phyloP scores from a whole-genome alignment of 1,284 basidiomycete genomes.

The Meripilus lineatus region DNA sequence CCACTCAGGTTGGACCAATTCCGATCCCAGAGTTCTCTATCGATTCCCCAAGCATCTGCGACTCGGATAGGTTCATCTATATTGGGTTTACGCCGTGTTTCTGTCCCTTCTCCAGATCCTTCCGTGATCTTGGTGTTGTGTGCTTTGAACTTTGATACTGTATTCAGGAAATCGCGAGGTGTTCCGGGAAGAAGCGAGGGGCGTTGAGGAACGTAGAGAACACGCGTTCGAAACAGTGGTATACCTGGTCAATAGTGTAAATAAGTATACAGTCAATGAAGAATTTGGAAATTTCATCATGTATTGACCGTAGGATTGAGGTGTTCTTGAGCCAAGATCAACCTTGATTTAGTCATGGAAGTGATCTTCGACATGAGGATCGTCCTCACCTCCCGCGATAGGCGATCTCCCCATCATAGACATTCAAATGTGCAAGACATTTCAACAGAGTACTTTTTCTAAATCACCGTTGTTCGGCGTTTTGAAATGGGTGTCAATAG shows the following conservation, averaged over 20 bases:
- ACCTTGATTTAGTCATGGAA: not conserved
- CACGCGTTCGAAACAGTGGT: constrained; percentile 68
- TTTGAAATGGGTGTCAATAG: too few species aligned
- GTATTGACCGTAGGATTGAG: constrained; percentile 36
- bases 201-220: constrained; percentile 83
- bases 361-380: not conserved
- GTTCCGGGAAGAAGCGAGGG: constrained; percentile 79
- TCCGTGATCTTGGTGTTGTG: constrained; percentile 31
- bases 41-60: constrained; percentile 65
- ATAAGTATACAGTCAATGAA: not conserved
- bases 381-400: constrained; percentile 58
- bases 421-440: constrained; percentile 73
- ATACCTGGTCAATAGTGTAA: constrained; percentile 44
- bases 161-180: constrained; percentile 65
- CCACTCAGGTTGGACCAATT: constrained; percentile 77
- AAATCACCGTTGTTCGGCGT: too few species aligned
- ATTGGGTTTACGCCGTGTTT: constrained; percentile 17
- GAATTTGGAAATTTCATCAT: not conserved
- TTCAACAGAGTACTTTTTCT: constrained; percentile 81
- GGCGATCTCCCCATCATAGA: constrained; percentile 63
- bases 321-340: constrained; percentile 35
- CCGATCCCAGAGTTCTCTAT: constrained; percentile 67
- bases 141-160: constrained; percentile 52
- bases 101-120: constrained; percentile 6
- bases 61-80: constrained; percentile 48